Evolutionary conservation across 1,284 basidiomycete genomes (phyloP).

Genomic region (Hortiboletus rubellus): DNA sequence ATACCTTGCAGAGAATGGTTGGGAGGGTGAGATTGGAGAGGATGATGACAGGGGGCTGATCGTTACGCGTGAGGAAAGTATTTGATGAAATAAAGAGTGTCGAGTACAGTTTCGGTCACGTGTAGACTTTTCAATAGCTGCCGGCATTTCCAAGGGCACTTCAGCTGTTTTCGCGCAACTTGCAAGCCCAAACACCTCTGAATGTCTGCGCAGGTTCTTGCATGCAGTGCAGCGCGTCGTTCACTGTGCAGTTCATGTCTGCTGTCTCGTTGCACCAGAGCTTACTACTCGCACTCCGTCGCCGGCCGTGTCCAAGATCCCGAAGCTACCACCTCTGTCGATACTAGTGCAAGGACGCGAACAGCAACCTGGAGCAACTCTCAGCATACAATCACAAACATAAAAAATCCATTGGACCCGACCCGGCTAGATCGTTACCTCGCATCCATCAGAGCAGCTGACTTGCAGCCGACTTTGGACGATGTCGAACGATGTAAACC

Average conservation of each 20-base stretch:
- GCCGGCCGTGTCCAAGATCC: constrained; percentile 9
- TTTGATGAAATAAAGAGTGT: not conserved
- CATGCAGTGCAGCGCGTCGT: constrained; percentile 26
- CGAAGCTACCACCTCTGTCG: constrained; percentile 3
- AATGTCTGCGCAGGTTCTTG: constrained; percentile 37
- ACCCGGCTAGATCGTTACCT: constrained; percentile 57
- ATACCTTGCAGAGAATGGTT: constrained; percentile 64
- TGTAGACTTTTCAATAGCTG: constrained; percentile 8
- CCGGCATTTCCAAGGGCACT: not conserved
- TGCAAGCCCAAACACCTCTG: not conserved
- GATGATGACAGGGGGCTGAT: constrained; percentile 44
- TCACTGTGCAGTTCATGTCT: constrained; percentile 24
- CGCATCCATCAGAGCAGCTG: constrained; percentile 46
- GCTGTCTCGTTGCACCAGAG: constrained; percentile 20
- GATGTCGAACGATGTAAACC: constrained; percentile 60
- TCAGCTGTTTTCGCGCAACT: not conserved
- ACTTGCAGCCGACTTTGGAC: constrained; percentile 46
- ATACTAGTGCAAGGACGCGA: constrained; percentile 3
- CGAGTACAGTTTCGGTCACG: constrained; percentile 16
- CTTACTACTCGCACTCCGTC: constrained; percentile 31
- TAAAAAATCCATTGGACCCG: constrained; percentile 35
- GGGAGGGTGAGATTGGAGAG: constrained; percentile 66
- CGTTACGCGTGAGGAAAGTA: constrained; percentile 17
- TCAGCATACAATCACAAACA: not conserved
- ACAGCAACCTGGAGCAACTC: constrained; percentile 3